Conservation (phyloP, 495 filamentous ascomycete genomes). For the Aspergillus egyptiacus region DNA sequence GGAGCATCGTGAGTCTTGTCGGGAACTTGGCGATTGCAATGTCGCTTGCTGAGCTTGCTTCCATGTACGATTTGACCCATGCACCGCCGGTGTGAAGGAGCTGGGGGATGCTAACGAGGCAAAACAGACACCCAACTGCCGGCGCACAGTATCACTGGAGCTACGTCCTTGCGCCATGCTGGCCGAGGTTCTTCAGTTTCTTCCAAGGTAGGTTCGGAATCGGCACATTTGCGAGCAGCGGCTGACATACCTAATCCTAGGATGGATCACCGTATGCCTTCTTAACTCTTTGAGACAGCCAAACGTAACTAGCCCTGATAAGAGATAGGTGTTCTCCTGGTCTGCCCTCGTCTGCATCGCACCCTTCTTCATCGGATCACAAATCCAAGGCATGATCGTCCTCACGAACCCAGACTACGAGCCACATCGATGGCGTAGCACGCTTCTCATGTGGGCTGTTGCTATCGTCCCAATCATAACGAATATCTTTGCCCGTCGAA, state of each 20-base stretch:
- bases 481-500: conserved; percentile 40
- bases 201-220: too few relatives aligned
- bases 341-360: conserved; percentile 39
- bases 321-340: conserved; percentile 29
- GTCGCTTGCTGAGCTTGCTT: conserved; percentile 33
- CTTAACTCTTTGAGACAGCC: conserved; percentile 26
- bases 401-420: conserved; percentile 39
- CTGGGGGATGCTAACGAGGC: too few relatives aligned
- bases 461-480: conserved; percentile 32
- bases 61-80: conserved; percentile 22
- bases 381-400: conserved; percentile 42
- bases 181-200: conserved; percentile 37
- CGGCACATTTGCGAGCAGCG: too few relatives aligned
- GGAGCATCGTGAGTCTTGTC: conserved; percentile 22
- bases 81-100: too few relatives aligned
- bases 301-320: conserved; percentile 19
- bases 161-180: conserved; percentile 35
- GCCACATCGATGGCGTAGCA: conserved; percentile 40
- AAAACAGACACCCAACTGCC: conserved; percentile 28
- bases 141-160: conserved; percentile 46
- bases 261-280: conserved; percentile 29
- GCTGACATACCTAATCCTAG: conserved; percentile 5
- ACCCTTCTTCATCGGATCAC: conserved; percentile 45
- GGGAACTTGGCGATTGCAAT: conserved; percentile 26
- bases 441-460: conserved; percentile 45